These are phyloP conservation scores for Fistulinella prunicolor DNA, from an alignment of 768 basidiomycete genomes.

Conservation along the genomic window DNA sequence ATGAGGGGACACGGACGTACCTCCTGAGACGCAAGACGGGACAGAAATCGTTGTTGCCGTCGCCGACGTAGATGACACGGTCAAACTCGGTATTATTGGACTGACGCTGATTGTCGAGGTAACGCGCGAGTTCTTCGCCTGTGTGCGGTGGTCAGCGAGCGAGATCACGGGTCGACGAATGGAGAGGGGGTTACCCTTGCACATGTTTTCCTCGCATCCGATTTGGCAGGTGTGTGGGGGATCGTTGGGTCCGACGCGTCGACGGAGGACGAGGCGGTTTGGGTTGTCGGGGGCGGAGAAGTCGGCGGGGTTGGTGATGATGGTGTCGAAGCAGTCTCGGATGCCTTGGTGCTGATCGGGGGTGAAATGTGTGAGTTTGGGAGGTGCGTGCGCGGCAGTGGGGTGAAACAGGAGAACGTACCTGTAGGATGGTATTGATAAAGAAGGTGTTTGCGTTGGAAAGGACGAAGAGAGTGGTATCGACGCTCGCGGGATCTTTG, in stretches of 20 bases:
- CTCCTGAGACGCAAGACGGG: slow-evolving; percentile 78
- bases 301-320: slow-evolving; percentile 90
- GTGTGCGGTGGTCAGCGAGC: not conserved
- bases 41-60: slow-evolving; percentile 95
- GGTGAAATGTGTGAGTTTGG: too few relatives aligned
- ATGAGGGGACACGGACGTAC: slow-evolving; percentile 33
- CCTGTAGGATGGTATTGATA: slow-evolving; percentile 87
- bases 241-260: slow-evolving; percentile 71
- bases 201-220: slow-evolving; percentile 97
- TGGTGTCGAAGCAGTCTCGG: slow-evolving; percentile 67
- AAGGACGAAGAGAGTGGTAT: slow-evolving; percentile 81
- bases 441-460: slow-evolving; percentile 94
- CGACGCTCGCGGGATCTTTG: slow-evolving; percentile 57
- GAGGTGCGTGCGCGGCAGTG: not conserved
- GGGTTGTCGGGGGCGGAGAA: slow-evolving; percentile 62
- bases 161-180: too few relatives aligned
- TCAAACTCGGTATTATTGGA: slow-evolving; percentile 62
- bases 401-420: slow-evolving; percentile 24
- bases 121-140: slow-evolving; percentile 94
- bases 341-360: slow-evolving; percentile 66
- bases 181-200: slow-evolving; percentile 63
- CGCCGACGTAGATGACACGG: slow-evolving; percentile 86
- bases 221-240: slow-evolving; percentile 81
- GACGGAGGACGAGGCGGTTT: slow-evolving; percentile 69
- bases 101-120: slow-evolving; percentile 48